Base-by-base conservation (phyloP, 202 grass and related monocot species). In the Brachypodium distachyon region DNA sequence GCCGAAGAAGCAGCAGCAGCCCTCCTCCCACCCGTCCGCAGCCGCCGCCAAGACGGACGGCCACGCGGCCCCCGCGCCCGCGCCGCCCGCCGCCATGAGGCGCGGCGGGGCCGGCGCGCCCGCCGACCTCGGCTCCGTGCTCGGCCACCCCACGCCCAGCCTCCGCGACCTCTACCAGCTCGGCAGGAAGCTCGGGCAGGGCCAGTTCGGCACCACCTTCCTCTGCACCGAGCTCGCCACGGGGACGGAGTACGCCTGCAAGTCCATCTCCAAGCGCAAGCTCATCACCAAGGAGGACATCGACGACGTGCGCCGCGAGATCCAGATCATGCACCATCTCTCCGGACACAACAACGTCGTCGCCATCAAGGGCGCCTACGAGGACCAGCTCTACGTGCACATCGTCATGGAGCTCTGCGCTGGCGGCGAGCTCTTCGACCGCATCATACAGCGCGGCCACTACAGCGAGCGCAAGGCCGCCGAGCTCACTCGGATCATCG, bases 311-410 rank as follows among this genome's bases (percentile, higher is more conserved):
- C 86, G 90, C 17, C 88, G 93, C 57, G 93, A 97, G 93, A 97
- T 97, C 88, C 93, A 97, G 86, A 97, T 97, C 86, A 97, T 97
- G 93, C 93, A 97, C 83, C 93, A 97, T 78, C 89, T 97, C 48
- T 83, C 93, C 1, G 93, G 90, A 0, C 90, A 93, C 81, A 78
- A 3, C 2, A 97, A 97, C 82, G 88, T 97, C 21, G 93, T 97
- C 47, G 74, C 83, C 9, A 97, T 97, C 85, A 97, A 97, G 82
- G 93, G 93, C 22, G 94, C 94, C 0, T 97, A 83, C 70, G 94
- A 97, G 86, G 94, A 97, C 64, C 77, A 78, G 81, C 54, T 85
- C 65, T 93, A 83, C 72, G 94, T 97, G 39, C 94, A 97, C 83
- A 93, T 97, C 74, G 90, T 97, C 51, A 97, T 97, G 94, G 94